Base-by-base conservation (phyloP, 805 yeast genomes). In the Nakazawaea siamensis region DNA sequence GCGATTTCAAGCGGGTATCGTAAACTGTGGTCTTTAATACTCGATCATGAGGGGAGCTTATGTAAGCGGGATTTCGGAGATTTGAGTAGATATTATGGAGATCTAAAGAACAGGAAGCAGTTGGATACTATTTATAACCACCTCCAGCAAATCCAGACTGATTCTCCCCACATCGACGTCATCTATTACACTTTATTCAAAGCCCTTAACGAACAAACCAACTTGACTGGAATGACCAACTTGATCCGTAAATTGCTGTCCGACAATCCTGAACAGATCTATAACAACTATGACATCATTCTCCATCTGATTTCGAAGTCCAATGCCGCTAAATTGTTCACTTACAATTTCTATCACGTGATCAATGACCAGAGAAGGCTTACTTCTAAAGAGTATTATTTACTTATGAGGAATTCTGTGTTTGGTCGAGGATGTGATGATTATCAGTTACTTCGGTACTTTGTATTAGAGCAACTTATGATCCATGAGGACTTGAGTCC, bases 301-400 rank as follows among this genome's bases (percentile, higher is more conserved):
- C 9, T 29, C 12, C 37, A 37, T 19, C 25, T 34, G 7, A 37
- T 37, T 8, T 29, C 37, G 7, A 37, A 31, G 13, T 29, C 37
- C 6, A 37, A 32, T 13, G 21, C 17, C 26, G 23, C 34, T 5
- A 37, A 37, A 23, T 13, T 32, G 4, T 37, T 33, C 31, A 33
- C 37, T 3, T 37, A 17, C 18, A 14, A 33, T 24, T 37, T 37
- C 23, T 29, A 26, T 20, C 13, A 29, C 9, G n/a, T 23, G 5
- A n/a, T 20, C 14, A 7, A 5, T 20, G 13, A 14, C 17, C 29
- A 10, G 10, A 14, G 19, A 8, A 12, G 28, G n/a, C 15, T 37
- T 4, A 6, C 29, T 3, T n/a, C 31, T 4, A 20, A 18, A 12
- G 37, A 37, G 11, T 37, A 29, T 14, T 24, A 27, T 19, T 18